phyloP scores from a whole-genome alignment of 139 green algal genomes.

The Chlorella sp. region DNA sequence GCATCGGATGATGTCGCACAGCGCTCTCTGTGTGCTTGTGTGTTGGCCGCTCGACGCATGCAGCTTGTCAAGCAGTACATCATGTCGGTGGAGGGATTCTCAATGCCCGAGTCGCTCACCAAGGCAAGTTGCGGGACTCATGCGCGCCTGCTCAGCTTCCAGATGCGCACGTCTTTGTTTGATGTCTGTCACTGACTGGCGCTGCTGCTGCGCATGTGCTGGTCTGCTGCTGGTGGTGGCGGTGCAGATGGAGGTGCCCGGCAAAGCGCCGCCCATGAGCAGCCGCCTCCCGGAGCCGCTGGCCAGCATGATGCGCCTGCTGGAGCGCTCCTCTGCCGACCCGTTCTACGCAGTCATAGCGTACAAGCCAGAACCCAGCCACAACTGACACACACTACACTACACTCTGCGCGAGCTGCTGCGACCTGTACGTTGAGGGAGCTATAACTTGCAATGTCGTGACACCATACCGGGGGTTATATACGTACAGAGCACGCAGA shows the following conservation, averaged over 20 bases:
- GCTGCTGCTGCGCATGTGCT: not conserved
- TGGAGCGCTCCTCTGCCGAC: constrained; percentile 33
- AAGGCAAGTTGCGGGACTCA: not conserved
- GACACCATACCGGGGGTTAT: no score
- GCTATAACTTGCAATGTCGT: no score
- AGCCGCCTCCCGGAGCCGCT: constrained; percentile 14
- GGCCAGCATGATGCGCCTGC: constrained; percentile 1
- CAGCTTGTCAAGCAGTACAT: constrained; percentile 24
- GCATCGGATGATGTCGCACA: no score
- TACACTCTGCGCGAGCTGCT: no score
- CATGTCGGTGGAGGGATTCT: constrained; percentile 3
- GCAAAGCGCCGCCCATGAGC: not conserved
- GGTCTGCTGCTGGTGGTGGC: not conserved
- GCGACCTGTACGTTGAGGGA: no score
- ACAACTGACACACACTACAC: no score
- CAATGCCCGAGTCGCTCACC: not conserved
- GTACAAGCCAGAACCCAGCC: no score
- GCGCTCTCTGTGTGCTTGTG: no score
- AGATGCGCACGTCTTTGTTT: not conserved
- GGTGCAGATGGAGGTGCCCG: not conserved
- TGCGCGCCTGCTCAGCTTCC: not conserved
- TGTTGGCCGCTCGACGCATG: no score
- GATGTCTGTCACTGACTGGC: not conserved
- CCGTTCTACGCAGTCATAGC: constrained; percentile 79
- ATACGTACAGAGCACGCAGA: no score